These are phyloP conservation scores for Tieghemiomyces parasiticus DNA, from an alignment of 192 early-diverging fungal genomes.

Conservation along the genomic window DNA sequence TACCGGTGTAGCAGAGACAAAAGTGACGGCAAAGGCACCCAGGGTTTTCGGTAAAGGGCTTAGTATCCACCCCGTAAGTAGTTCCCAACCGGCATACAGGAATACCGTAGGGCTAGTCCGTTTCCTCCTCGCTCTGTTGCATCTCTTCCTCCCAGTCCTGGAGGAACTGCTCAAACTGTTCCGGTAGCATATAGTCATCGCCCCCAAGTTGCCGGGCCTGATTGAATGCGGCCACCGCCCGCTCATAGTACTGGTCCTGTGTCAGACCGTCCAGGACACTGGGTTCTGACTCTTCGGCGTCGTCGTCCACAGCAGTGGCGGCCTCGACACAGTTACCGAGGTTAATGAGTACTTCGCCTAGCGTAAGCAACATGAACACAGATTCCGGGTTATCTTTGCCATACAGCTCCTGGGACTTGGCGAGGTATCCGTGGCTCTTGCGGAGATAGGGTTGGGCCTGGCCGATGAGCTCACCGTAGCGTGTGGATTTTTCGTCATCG, in stretches of 20 bases:
- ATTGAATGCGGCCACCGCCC: conserved; percentile 1
- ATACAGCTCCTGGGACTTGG: no score
- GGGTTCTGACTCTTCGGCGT: neutral
- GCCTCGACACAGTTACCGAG: conserved; percentile 2
- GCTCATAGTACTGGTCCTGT: neutral
- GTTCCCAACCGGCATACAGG: no score
- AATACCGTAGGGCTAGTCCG: no score
- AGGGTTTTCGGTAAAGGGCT: no score
- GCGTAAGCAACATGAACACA: no score
- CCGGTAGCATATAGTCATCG: conserved; percentile 10
- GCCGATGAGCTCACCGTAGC: neutral
- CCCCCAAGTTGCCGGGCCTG: conserved; percentile 5
- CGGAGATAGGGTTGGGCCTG: conserved; percentile 2
- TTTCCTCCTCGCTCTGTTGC: neutral
- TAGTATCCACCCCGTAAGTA: no score
- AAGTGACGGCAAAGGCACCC: no score
- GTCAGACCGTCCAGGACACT: conserved; percentile 1
- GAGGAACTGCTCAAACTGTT: conserved; percentile 9
- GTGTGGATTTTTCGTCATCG: no score
- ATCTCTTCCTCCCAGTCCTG: conserved; percentile 11
- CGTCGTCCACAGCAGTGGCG: neutral
- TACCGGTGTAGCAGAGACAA: no score
- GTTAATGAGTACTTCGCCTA: conserved; percentile 7
- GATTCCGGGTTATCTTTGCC: no score
- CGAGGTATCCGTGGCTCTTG: no score